Evolutionary conservation across 1,284 basidiomycete species (phyloP).

Genomic region (Sporisorium exsertum): DNA sequence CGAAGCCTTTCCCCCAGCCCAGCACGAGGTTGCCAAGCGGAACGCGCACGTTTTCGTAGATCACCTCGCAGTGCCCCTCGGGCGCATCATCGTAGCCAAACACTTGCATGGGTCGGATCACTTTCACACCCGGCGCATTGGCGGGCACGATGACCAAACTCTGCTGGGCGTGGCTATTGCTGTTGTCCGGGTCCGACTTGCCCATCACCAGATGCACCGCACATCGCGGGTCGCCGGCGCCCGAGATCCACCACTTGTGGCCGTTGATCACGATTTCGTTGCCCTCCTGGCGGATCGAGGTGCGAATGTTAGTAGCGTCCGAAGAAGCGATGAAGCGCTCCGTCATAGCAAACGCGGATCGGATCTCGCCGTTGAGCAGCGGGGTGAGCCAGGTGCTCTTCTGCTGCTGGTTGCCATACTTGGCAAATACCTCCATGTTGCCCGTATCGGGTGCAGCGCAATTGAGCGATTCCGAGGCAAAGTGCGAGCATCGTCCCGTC

Average conservation of each 20-base stretch:
- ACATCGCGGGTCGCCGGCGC: conserved; percentile 92
- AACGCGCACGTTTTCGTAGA: conserved; percentile 92
- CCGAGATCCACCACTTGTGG: conserved; percentile 99
- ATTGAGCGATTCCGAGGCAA: conserved; percentile 88
- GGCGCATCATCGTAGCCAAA: conserved; percentile 69
- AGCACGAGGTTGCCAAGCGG: conserved; percentile 84
- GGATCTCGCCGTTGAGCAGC: conserved; percentile 89
- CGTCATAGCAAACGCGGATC: conserved; percentile 75
- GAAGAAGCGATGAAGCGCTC: conserved; percentile 79
- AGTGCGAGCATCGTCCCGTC: conserved; percentile 82
- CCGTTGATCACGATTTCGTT: conserved; percentile 93
- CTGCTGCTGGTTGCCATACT: conserved; percentile 88
- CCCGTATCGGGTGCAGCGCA: conserved; percentile 96
- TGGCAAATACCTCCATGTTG: conserved; percentile 85
- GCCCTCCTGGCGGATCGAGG: conserved; percentile 85
- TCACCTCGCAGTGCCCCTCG: conserved; percentile 89
- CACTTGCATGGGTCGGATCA: conserved; percentile 90
- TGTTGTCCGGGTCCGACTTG: conserved; percentile 83
- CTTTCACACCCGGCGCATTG: conserved; percentile 84
- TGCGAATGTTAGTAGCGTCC: conserved; percentile 94
- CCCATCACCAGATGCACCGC: conserved; percentile 93
- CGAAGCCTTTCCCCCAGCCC: conserved; percentile 93
- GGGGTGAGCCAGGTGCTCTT: conserved; percentile 90
- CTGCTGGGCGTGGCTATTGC: conserved; percentile 83
- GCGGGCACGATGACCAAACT: conserved; percentile 93